Percentiles rank a stretch among this genome's conserved stretches.
These are phyloP conservation scores for Spirogloea muscicola DNA, from an alignment of 139 green algal genomes.

Conservation along the genomic window DNA sequence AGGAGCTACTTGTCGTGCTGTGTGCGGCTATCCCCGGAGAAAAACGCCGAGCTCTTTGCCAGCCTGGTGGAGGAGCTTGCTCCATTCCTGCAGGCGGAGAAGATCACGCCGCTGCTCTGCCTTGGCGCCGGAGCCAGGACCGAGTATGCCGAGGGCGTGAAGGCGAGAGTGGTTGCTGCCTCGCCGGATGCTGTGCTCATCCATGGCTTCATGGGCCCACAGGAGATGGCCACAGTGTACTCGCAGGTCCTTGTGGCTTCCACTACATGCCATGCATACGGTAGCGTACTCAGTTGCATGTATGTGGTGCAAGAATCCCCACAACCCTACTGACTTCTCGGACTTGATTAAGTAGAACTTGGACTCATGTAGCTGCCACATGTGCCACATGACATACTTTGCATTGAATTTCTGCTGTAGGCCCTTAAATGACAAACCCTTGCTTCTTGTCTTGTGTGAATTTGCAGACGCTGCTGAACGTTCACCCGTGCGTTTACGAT, in stretches of 20 bases:
- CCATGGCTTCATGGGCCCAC: constrained; percentile 27
- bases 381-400: no score
- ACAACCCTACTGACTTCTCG: neutral
- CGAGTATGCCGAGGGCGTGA: constrained; percentile 59
- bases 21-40: constrained; percentile 72
- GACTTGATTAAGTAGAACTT: neutral
- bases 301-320: no score
- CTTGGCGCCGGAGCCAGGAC: constrained; percentile 30
- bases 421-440: no score
- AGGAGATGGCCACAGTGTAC: constrained; percentile 58
- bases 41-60: constrained; percentile 74
- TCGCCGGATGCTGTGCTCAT: constrained; percentile 22
- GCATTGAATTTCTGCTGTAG: no score
- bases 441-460: no score
- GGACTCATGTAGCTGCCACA: neutral
- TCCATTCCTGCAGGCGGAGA: constrained; percentile 34
- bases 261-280: no score
- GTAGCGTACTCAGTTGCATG: no score
- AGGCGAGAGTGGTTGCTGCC: constrained; percentile 48
- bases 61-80: constrained; percentile 56
- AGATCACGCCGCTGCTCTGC: constrained; percentile 57
- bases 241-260: constrained; percentile 61
- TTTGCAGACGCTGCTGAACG: constrained; percentile 68
- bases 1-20: constrained; percentile 64
- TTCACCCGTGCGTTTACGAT: constrained; percentile 73